Base-by-base conservation (phyloP, 129 eudicot genomes). In the Gnaphalium uliginosum region DNA sequence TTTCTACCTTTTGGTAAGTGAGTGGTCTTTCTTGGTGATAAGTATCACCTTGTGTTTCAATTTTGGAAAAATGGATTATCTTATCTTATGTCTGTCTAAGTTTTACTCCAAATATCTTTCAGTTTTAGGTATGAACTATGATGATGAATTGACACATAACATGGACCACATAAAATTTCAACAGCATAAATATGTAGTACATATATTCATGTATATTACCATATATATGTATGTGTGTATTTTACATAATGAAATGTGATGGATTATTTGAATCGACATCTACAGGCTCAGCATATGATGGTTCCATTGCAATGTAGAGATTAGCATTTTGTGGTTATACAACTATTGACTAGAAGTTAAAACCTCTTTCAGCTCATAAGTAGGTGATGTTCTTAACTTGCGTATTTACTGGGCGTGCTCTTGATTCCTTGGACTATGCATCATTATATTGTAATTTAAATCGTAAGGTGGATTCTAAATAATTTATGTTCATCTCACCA, bases 221-320 rank as follows among this genome's bases (percentile, higher is more conserved):
- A 68, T 48, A 27, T 51, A 1, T 70, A 9, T 22, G 19, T 46
- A 32, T 57, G 50, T 72, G 32, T 72, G 66, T 74, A 37, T 69
- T 65, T 30, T n/a, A 46, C 51, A 71, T 54, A 11, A 43, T 27
- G 4, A 26, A 21, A 33, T n/a, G 3, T 30, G 5, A 61, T 10
- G 17, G 24, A 22, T 54, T 67, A 60, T 71, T 54, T 65, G 58
- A 13, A 30, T 22, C 62, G 76, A 30, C 78, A 76, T 90, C 29
- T 69, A 46, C 90, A 81, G 74, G 80, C 84, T 80, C 91, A 83
- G 25, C 91, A 86, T 68, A 78, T 86, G 86, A 85, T 85, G 89
- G 87, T 84, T 72, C 85, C 79, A 7, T 82, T 82, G 87, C 89
- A 67, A 72, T 85, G 96, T 61, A 83, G 84, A 58, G 91, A 86